Conservation (phyloP, 305 asterid genomes). For the Fraxinus platypoda region DNA sequence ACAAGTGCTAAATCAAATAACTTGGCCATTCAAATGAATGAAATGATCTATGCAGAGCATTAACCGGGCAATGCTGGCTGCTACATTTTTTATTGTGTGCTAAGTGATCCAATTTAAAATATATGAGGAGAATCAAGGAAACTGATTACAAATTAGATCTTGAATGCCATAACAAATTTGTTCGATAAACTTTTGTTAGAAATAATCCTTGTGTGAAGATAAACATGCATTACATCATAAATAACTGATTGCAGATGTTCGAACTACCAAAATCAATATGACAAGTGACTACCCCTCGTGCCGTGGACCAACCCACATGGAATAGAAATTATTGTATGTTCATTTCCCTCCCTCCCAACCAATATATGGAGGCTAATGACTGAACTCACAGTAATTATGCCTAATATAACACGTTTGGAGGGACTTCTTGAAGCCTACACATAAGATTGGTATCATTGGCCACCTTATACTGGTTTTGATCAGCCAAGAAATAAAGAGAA, state of each 20-base stretch:
- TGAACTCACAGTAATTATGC: neutral
- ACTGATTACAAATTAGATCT: neutral
- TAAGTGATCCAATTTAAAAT: neutral
- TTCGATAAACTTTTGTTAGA: no score
- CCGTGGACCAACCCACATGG: neutral
- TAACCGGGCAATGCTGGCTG: neutral
- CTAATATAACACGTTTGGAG: neutral
- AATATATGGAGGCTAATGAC: neutral
- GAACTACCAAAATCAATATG: neutral
- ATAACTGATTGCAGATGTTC: neutral
- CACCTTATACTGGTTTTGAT: neutral
- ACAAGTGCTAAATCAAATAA: neutral
- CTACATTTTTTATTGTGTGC: neutral
- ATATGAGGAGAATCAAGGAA: neutral
- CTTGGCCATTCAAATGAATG: neutral
- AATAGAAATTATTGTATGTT: neutral
- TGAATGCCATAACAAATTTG: neutral
- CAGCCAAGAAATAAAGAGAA: neutral
- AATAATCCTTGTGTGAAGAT: neutral
- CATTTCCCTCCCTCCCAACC: neutral
- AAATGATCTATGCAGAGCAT: neutral
- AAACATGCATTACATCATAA: neutral
- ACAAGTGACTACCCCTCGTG: neutral
- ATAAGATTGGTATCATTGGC: neutral
- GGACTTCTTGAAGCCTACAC: neutral